Evolutionary conservation across 1,284 basidiomycete genomes (phyloP), one percentile per base, ranked within the genome.

Genomic region (Somion occarium): DNA sequence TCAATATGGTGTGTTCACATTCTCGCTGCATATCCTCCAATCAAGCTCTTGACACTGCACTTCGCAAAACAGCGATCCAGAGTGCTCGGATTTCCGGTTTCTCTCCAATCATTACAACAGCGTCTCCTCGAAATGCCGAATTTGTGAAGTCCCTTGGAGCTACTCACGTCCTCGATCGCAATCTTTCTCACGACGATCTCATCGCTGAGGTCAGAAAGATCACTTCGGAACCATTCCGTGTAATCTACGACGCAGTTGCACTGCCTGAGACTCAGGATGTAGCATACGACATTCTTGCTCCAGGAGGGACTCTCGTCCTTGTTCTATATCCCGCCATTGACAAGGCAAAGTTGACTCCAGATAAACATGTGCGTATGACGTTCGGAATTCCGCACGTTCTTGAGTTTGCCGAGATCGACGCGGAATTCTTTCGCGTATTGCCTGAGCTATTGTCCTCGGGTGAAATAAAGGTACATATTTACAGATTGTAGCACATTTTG

Each of bases 81-180:
- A 60, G 81, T 4, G 74, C 74, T 7, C 73, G 67, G 53, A 54
- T 75, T 24, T 73, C 75, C 0, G 79, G 78, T 1, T 78, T 80
- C 67, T 71, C 68, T 1, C 73, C 71, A 2, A 76, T 81, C 53
- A 73, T 82, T 45, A 65, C 75, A 3, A 79, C 75, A 0, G 70
- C 79, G 2, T 79, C 75, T 12, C 55, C 60, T 5, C 67, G 67
- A 49, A 71, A 80, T 53, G 58, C 61, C 23, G 63, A 61, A 0
- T 61, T 61, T 38, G 70, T 83, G 51, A 75, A 74, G 57, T 64
- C 67, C 0, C 63, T 78, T 20, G 81, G 82, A 2, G 82, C 78
- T 1, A 77, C 76, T 0, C 64, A 76, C 38, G 64, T 79, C 45
- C 61, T 83, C 50, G 73, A 79, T 50, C 70, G 78, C 41, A 63